Conservation (phyloP, 345 rosid species). For the Gossypium sturtianum region DNA sequence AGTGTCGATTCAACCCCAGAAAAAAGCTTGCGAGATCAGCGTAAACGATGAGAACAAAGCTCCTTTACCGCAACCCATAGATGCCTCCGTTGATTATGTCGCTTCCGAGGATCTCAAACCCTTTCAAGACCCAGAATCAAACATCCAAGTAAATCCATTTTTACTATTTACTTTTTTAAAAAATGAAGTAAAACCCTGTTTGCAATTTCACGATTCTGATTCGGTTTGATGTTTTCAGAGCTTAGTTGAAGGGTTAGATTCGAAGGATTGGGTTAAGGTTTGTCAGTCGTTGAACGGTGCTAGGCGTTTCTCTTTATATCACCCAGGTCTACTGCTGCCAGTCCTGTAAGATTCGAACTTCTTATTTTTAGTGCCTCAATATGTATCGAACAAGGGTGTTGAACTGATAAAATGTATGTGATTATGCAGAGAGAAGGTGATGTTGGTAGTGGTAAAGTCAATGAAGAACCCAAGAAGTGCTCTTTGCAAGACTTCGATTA, state of each 20-base stretch:
- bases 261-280: slow-evolving; percentile 69
- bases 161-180: background rate
- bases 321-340: slow-evolving; percentile 57
- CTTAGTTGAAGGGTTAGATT: slow-evolving; percentile 56
- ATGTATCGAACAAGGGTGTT: background rate
- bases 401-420: background rate
- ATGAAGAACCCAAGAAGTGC: slow-evolving; percentile 98
- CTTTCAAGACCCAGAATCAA: slow-evolving; percentile 14
- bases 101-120: slow-evolving; percentile 14
- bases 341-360: slow-evolving; percentile 34
- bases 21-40: slow-evolving; percentile 2
- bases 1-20: slow-evolving; percentile 26
- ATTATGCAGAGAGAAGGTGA: slow-evolving; percentile 54
- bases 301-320: slow-evolving; percentile 60
- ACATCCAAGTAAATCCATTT: slow-evolving; percentile 9
- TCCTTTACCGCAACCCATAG: slow-evolving; percentile 4
- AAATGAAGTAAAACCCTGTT: background rate
- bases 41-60: slow-evolving; percentile 13
- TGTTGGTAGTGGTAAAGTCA: slow-evolving; percentile 62
- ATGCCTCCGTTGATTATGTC: slow-evolving; percentile 15
- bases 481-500: slow-evolving; percentile 81
- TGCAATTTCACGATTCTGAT: background rate
- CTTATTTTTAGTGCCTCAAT: background rate
- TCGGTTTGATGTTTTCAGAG: slow-evolving; percentile 25
- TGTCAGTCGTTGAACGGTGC: slow-evolving; percentile 61